phyloP scores from a whole-genome alignment of 176 grass and related monocot genomes.

The Aegilops tauschii region DNA sequence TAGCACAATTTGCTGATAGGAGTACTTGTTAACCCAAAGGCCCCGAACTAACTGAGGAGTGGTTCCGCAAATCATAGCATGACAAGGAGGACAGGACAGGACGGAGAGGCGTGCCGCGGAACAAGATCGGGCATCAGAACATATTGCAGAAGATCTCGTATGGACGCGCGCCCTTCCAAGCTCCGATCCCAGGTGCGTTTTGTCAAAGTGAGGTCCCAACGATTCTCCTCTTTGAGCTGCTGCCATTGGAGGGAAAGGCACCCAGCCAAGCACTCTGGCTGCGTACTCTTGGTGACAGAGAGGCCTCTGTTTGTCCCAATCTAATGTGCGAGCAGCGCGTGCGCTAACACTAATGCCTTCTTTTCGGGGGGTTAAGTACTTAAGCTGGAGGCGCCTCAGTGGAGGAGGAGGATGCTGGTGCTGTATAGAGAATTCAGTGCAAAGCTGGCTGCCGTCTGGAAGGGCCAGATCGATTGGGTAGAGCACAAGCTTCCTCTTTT shows the following conservation, averaged over 20 bases:
- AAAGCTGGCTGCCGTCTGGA: conserved; percentile 11
- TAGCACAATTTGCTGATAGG: too few relatives aligned
- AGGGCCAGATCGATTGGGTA: conserved; percentile 8
- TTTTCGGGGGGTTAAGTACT: not conserved
- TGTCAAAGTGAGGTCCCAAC: not conserved
- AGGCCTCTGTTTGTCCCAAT: not conserved
- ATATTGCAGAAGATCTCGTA: not conserved
- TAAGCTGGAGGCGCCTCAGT: not conserved
- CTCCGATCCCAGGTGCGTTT: not conserved
- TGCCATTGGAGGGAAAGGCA: not conserved
- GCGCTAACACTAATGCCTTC: not conserved
- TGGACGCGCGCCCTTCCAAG: not conserved
- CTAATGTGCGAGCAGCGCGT: not conserved
- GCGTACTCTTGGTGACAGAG: not conserved
- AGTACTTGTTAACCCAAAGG: too few relatives aligned
- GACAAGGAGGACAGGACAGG: conserved; percentile 3
- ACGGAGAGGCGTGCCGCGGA: not conserved
- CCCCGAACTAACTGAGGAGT: not conserved
- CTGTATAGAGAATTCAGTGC: not conserved
- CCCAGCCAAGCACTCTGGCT: not conserved
- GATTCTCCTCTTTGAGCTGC: not conserved
- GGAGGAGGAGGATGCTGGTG: not conserved
- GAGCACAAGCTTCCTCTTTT: not conserved
- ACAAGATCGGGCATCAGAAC: conserved; percentile 35
- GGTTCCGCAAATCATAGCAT: not conserved